Evolutionary conservation across 2,329 filamentous ascomycete species (phyloP).

Genomic region (Cladosporium cucumerinum): DNA sequence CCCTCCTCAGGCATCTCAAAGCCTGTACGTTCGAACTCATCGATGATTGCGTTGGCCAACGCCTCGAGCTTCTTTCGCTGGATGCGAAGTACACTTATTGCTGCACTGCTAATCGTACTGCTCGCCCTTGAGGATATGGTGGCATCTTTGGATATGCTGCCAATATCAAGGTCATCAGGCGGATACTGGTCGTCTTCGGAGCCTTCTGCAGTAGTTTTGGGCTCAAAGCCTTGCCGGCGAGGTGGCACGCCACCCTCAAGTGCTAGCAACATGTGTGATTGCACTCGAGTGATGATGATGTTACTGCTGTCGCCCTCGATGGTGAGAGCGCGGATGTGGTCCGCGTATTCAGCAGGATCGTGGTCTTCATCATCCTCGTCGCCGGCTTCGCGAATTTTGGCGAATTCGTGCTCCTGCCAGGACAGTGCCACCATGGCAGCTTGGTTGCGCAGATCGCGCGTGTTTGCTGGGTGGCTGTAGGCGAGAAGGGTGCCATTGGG

Average conservation of each 20-base stretch:
- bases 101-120: constrained; percentile 24
- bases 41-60: constrained; percentile 42
- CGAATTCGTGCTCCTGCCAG: constrained; percentile 45
- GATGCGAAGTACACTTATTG: constrained; percentile 43
- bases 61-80: constrained; percentile 49
- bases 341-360: constrained; percentile 19
- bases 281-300: constrained; percentile 46
- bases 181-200: constrained; percentile 38
- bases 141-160: constrained; percentile 18
- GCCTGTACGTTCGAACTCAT: constrained; percentile 44
- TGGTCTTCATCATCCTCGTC: constrained; percentile 21
- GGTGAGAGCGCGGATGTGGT: constrained; percentile 42
- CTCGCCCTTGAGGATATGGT: constrained; percentile 30
- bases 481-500: constrained; percentile 50
- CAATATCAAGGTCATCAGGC: constrained; percentile 5
- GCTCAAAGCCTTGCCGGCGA: constrained; percentile 34
- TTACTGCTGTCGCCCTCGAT: constrained; percentile 47
- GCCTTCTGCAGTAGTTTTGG: constrained; percentile 45
- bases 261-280: constrained; percentile 46
- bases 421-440: constrained; percentile 48
- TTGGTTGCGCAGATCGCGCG: constrained; percentile 48
- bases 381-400: constrained; percentile 11
- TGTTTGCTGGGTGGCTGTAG: constrained; percentile 48
- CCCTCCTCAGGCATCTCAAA: constrained; percentile 48
- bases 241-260: constrained; percentile 49